These are phyloP conservation scores for Gentiana dahurica DNA, from an alignment of 257 asterid genomes.

Conservation along the genomic window DNA sequence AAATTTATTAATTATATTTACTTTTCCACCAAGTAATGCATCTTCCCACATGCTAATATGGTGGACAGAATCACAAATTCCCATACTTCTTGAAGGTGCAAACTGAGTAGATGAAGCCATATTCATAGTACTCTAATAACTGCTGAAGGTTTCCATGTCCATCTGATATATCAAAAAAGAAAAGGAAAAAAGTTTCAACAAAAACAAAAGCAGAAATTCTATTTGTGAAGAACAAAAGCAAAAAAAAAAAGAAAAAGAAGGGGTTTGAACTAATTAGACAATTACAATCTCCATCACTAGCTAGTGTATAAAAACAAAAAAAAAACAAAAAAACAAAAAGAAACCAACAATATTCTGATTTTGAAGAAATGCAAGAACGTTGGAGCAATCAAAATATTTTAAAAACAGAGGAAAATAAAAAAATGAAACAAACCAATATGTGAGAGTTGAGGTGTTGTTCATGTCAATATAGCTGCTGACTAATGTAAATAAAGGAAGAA, in stretches of 20 bases:
- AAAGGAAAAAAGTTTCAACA: too few species aligned
- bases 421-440: slow-evolving; percentile 1
- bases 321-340: too few species aligned
- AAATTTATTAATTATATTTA: slow-evolving; percentile 9
- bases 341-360: too few species aligned
- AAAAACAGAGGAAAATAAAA: not conserved
- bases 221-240: too few species aligned
- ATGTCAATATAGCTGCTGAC: not conserved
- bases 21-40: slow-evolving; percentile 52
- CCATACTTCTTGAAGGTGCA: slow-evolving; percentile 60
- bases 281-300: too few species aligned
- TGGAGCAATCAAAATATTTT: too few species aligned
- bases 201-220: too few species aligned
- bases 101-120: slow-evolving; percentile 74
- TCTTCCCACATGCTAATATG: slow-evolving; percentile 86
- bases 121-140: slow-evolving; percentile 19
- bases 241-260: not conserved
- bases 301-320: too few species aligned
- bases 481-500: not conserved
- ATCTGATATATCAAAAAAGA: not conserved
- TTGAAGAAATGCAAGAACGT: too few species aligned
- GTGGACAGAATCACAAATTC: slow-evolving; percentile 55
- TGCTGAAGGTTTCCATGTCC: not conserved
- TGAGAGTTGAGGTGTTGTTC: not conserved
- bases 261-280: not conserved